Base-by-base conservation (phyloP, 495 filamentous ascomycete genomes). In the Glutinoglossum americanum region DNA sequence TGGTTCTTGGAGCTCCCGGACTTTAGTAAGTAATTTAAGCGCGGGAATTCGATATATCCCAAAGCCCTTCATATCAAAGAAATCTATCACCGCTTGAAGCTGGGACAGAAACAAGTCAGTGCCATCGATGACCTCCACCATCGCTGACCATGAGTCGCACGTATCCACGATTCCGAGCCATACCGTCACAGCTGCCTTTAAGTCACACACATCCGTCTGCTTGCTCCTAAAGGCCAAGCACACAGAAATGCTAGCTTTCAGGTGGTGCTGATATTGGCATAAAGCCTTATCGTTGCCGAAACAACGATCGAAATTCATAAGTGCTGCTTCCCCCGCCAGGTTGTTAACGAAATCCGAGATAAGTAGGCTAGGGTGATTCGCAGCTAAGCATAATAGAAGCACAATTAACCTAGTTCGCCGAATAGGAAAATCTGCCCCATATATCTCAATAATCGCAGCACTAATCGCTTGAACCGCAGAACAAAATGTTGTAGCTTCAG, bases 61-160 rank as follows among this genome's bases (percentile, higher is more conserved):
- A 11, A 78, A 68, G 1, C 87, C 88, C 58, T 84, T 83, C 63
- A 89, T 82, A 35, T 82, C 81, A 1, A 87, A 74, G 62, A 85
- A 93, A 57, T 94, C 84, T 21, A 79, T 76, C n/a, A 89, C 63
- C 1, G 79, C 74, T 58, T 80, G 75, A 11, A 94, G 71, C 57
- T 87, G 81, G 37, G 72, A 62, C 11, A 84, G 59, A 56, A 81
- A 78, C 23, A 75, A 73, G 5, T 75, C 69, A 5, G 77, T 64
- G 60, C 88, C 79, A 56, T 85, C 80, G 37, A 94, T 65, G n/a
- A 68, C 67, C 11, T 65, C 63, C n/a, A 73, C 57, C 19, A 93
- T 63, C 0, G 76, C 70, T 10, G 70, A 62, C 64, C 68, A 73
- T 48, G 76, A 72, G 21, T 67, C 56, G 53, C 76, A 78, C 49